A percentile compares a stretch with the other conserved stretches of the same genome.
phyloP scores from a whole-genome alignment of 163 green algal species.

The Picocystis sp. region DNA sequence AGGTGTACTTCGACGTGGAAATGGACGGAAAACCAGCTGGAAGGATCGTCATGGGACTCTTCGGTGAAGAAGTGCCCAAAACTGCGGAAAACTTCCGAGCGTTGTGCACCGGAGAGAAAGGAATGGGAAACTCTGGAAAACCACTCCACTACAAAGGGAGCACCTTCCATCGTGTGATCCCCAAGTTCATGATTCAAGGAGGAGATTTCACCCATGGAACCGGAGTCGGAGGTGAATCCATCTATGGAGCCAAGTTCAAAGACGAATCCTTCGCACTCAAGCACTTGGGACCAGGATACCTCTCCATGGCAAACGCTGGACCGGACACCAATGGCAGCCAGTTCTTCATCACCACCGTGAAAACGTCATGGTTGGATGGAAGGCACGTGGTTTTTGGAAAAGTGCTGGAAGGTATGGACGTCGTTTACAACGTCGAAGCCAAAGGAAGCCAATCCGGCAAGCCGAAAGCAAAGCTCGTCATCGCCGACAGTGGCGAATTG shows the following conservation, averaged over 20 bases:
- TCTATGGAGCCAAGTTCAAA: conserved; percentile 19
- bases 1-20: conserved; percentile 48
- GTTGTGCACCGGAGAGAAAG: conserved; percentile 50
- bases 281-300: conserved; percentile 13
- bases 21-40: conserved; percentile 22
- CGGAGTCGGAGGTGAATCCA: conserved; percentile 20
- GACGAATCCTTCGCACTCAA: conserved; percentile 17
- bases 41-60: conserved; percentile 57
- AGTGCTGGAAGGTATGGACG: conserved; percentile 16
- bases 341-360: conserved; percentile 35
- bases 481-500: conserved; percentile 23
- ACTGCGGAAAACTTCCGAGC: conserved; percentile 20
- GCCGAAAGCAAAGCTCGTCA: conserved; percentile 16
- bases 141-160: conserved; percentile 77
- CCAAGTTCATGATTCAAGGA: conserved; percentile 42
- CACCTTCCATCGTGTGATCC: conserved; percentile 80
- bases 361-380: conserved; percentile 38
- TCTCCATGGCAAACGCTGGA: conserved; percentile 35
- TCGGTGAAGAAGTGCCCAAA: background rate
- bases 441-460: conserved; percentile 17
- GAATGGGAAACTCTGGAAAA: conserved; percentile 62
- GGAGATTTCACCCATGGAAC: conserved; percentile 22
- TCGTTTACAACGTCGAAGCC: conserved; percentile 17
- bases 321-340: conserved; percentile 33
- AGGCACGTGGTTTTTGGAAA: conserved; percentile 55